Conservation (phyloP, 768 basidiomycete species). For the Mycena galericulata region DNA sequence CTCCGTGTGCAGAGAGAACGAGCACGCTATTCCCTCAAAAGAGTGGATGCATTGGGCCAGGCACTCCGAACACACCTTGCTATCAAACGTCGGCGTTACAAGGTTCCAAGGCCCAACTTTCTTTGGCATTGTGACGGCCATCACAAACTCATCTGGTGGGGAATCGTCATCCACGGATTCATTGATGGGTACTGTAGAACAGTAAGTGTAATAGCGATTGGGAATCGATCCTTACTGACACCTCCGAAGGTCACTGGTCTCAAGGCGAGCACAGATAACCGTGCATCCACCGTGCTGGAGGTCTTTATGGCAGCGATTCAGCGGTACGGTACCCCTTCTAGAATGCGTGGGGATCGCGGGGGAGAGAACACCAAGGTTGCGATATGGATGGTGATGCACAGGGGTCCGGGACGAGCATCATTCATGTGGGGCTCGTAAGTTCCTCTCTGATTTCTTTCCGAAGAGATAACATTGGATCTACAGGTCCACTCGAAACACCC, state of each 20-base stretch:
- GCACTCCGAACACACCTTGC: background rate
- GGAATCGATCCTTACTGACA: background rate
- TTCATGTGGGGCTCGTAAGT: no score
- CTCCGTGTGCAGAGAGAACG: no score
- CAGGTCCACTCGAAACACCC: constrained; percentile 11
- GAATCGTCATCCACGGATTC: constrained; percentile 17
- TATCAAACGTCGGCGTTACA: background rate
- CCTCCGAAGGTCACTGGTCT: constrained; percentile 27
- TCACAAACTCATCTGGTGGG: no score
- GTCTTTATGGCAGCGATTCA: constrained; percentile 34
- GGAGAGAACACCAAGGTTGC: constrained; percentile 44
- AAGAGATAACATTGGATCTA: no score
- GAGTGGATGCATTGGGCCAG: constrained; percentile 7
- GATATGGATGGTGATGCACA: no score
- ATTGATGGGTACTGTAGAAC: constrained; percentile 14
- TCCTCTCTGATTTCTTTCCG: no score
- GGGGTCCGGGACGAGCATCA: no score
- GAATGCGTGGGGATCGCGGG: constrained; percentile 33
- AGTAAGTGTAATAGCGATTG: background rate
- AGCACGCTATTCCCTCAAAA: background rate
- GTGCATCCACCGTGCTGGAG: constrained; percentile 28
- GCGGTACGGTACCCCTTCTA: constrained; percentile 21
- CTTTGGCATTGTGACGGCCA: no score
- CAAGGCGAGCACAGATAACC: constrained; percentile 36
- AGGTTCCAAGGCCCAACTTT: background rate